Base-by-base conservation (phyloP, 140 eudicot species). In the Cichorium intybus region DNA sequence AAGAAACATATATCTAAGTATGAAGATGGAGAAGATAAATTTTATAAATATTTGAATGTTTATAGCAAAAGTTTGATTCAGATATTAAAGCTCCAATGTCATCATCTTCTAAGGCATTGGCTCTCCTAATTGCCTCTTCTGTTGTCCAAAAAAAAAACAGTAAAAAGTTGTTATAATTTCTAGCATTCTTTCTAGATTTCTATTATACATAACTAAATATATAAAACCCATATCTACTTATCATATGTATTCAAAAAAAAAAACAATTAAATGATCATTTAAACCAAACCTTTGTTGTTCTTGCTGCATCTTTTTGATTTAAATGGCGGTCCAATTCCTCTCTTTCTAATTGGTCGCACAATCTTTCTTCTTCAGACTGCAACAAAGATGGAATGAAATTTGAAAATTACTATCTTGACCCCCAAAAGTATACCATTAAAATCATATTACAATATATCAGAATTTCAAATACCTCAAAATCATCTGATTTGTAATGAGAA, bases 311-410 rank as follows among this genome's bases (percentile, higher is more conserved):
- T 70, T 86, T 72, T 68, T 91, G 92, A 78, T 73, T 91, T 33
- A 91, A 24, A 56, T 87, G 85, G 21, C 70, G 84, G 79, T 87
- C 98, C 64, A 91, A n/a, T n/a, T n/a, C n/a, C n/a, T n/a, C n/a
- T n/a, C n/a, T n/a, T n/a, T n/a, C n/a, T n/a, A n/a, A n/a, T 76
- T 87, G 98, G 67, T 91, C 98, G 71, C 95, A 89, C 78, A 87
- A 45, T 64, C 89, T 81, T 77, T 91, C 98, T 91, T 87, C 97
- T 69, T 91, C 96, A 7, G 91, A 88, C 98, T 91, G 80, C 66
- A 74, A 34, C 55, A 24, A 48, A 59, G 34, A 26, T n/a, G 61
- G 7, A 51, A 65, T 11, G 33, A 10, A 2, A 54, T 43, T 41
- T 55, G 31, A 64, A n/a, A n/a, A n/a, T n/a, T n/a, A n/a, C n/a